Evolutionary conservation across 225 moss, liverwort and hornwort genomes (phyloP), one percentile per base, ranked within the genome.

Genomic region (Asterella californica): DNA sequence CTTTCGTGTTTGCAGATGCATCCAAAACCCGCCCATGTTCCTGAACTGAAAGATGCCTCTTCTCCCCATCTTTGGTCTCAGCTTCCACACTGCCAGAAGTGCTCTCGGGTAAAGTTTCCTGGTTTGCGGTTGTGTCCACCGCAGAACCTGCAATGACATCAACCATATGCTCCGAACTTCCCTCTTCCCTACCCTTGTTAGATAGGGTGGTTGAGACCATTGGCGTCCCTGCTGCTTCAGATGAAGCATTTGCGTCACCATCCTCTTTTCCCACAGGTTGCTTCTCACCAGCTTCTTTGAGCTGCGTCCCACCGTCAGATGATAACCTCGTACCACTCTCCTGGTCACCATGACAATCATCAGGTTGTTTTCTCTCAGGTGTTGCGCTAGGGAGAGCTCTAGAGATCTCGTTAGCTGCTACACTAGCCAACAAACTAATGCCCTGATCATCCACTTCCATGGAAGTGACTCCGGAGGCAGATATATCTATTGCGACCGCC

Each of bases 371-470:
- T 87, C 83, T 80, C 42, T 82, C 84, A 10, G 52, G 77, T 19
- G 54, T 10, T 25, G 63, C 15, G 50, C 78, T 81, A 9, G 63
- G 69, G 0, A 70, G 78, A 52, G 78, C 76, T 52, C 85, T 85
- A 54, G 79, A 82, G 10, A 88, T 85, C 69, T 97, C 94, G 78
- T 89, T 91, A 29, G 93, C 97, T 82, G 94, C 94, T 48, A 95
- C 93, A 42, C 90, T 95, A 32, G 97, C 97, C 76, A 94, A 79
- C 80, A 99, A 82, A 83, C 94, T 90, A 86, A 94, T 99, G 6
- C 92, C 97, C 76, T 91, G 85, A 69, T 92, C 93, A 80, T 91
- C 89, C 69, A 88, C 90, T 17, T 90, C 96, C 89, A 89, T 85
- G 48, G 96, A 73, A 74, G 83, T 82, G 30, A 78, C 86, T 72